These are phyloP conservation scores for Penicillium canariense DNA, from an alignment of 495 filamentous ascomycete genomes.

Conservation along the genomic window DNA sequence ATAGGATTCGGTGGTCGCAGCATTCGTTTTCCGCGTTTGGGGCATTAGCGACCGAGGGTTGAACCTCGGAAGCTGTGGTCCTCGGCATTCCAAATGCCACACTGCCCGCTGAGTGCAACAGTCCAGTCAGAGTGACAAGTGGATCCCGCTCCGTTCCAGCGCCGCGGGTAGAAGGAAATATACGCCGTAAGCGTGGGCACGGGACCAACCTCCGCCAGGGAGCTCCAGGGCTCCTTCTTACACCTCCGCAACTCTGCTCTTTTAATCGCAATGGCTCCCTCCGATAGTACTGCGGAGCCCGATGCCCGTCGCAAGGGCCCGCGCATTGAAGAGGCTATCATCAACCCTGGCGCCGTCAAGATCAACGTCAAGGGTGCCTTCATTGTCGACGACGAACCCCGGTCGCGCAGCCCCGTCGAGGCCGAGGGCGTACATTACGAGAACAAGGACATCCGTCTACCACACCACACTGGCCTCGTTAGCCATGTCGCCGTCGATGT, in stretches of 20 bases:
- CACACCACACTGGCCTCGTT: conserved; percentile 87
- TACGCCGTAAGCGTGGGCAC: conserved; percentile 52
- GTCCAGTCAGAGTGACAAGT: conserved; percentile 5
- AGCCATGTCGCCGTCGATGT: conserved; percentile 97
- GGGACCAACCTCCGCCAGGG: conserved; percentile 12
- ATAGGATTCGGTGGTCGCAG: background rate
- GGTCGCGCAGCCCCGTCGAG: conserved; percentile 44
- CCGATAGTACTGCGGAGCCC: conserved; percentile 14
- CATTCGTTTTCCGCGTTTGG: background rate
- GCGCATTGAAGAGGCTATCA: conserved; percentile 65
- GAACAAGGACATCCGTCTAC: conserved; percentile 89
- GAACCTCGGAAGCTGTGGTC: conserved; percentile 24
- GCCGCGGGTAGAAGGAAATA: conserved; percentile 47
- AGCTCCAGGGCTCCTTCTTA: background rate
- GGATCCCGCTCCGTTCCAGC: conserved; percentile 5
- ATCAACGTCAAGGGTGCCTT: conserved; percentile 97
- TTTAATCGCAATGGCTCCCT: conserved; percentile 19
- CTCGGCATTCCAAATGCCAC: conserved; percentile 8
- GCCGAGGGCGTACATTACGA: conserved; percentile 68
- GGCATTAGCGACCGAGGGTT: background rate
- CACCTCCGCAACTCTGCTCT: background rate
- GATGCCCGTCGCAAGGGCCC: conserved; percentile 26
- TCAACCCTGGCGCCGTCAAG: conserved; percentile 77
- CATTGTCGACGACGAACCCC: conserved; percentile 81
- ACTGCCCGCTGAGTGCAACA: background rate